Percentiles rank a stretch among this genome's conserved stretches.
Evolutionary conservation across 345 rosid species (phyloP).

Genomic region (Cardiospermum halicacabum): DNA sequence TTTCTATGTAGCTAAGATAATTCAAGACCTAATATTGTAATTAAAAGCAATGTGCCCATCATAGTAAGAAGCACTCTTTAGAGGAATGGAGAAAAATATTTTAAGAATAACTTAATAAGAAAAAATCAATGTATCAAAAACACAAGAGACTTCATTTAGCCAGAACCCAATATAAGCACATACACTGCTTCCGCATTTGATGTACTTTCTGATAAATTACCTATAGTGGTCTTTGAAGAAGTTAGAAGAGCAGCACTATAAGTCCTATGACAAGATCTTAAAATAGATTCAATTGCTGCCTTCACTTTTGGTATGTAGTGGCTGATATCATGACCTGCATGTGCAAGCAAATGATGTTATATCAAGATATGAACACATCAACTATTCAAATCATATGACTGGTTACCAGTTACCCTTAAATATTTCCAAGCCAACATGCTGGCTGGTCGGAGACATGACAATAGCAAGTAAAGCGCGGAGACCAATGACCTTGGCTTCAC

Average conservation of each 20-base stretch:
- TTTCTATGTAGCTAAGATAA: too few relatives aligned
- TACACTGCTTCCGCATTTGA: slow-evolving; percentile 4
- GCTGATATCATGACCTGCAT: slow-evolving; percentile 73
- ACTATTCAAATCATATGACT: slow-evolving; percentile 15
- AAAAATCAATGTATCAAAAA: neutral
- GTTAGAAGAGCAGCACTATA: slow-evolving; percentile 92
- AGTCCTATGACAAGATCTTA: slow-evolving; percentile 82
- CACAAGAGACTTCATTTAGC: slow-evolving; percentile 3
- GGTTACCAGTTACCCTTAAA: slow-evolving; percentile 56
- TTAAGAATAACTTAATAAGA: neutral
- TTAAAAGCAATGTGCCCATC: too few relatives aligned
- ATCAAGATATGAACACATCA: slow-evolving; percentile 11
- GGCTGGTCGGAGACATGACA: slow-evolving; percentile 86
- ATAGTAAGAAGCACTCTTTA: too few relatives aligned
- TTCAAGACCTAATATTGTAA: too few relatives aligned
- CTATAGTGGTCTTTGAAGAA: slow-evolving; percentile 81
- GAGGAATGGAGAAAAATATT: neutral
- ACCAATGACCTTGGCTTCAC: slow-evolving; percentile 97
- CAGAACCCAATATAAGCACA: slow-evolving; percentile 12
- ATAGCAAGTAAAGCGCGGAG: slow-evolving; percentile 94
- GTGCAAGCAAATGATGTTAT: slow-evolving; percentile 20
- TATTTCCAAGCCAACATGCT: slow-evolving; percentile 81
- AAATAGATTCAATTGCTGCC: slow-evolving; percentile 90
- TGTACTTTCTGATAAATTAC: slow-evolving; percentile 33
- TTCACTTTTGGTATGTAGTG: slow-evolving; percentile 97